Evolutionary conservation across 805 yeast genomes (phyloP).

Genomic region (Ogataea nitratoaversa): DNA sequence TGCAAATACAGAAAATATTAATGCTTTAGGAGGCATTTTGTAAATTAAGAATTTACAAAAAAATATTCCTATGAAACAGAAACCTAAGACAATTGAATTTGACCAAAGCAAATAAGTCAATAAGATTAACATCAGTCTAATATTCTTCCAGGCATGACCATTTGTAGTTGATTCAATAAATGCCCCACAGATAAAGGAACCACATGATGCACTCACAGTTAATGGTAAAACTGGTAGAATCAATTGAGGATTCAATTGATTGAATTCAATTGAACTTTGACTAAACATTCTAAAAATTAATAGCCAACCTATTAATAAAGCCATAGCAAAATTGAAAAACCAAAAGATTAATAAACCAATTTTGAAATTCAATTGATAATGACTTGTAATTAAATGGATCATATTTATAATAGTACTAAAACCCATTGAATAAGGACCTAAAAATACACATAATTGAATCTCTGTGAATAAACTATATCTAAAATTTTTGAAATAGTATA

Average conservation of each 20-base stretch:
- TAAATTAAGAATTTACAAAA: slow-evolving; percentile 54
- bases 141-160: slow-evolving; percentile 19
- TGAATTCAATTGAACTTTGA: slow-evolving; percentile 31
- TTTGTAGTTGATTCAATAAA: slow-evolving; percentile 44
- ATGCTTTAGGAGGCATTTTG: slow-evolving; percentile 51
- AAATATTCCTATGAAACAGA: slow-evolving; percentile 50
- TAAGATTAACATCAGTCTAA: slow-evolving; percentile 49
- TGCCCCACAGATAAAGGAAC: slow-evolving; percentile 32
- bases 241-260: slow-evolving; percentile 48
- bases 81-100: slow-evolving; percentile 62
- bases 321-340: slow-evolving; percentile 59
- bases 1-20: slow-evolving; percentile 59
- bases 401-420: slow-evolving; percentile 58
- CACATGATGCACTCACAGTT: slow-evolving; percentile 67
- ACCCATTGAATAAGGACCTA: slow-evolving; percentile 86
- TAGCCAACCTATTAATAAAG: slow-evolving; percentile 56
- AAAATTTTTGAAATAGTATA: slow-evolving; percentile 25
- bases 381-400: slow-evolving; percentile 39
- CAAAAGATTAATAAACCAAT: slow-evolving; percentile 50
- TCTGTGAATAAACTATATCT: slow-evolving; percentile 30
- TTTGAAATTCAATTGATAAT: slow-evolving; percentile 27
- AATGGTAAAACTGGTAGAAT: slow-evolving; percentile 75
- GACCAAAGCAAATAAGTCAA: slow-evolving; percentile 61
- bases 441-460: slow-evolving; percentile 50
- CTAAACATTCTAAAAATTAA: slow-evolving; percentile 46